These are phyloP conservation scores for Microbotryum intermedium DNA, from an alignment of 1,284 basidiomycete species.

Conservation along the genomic window DNA sequence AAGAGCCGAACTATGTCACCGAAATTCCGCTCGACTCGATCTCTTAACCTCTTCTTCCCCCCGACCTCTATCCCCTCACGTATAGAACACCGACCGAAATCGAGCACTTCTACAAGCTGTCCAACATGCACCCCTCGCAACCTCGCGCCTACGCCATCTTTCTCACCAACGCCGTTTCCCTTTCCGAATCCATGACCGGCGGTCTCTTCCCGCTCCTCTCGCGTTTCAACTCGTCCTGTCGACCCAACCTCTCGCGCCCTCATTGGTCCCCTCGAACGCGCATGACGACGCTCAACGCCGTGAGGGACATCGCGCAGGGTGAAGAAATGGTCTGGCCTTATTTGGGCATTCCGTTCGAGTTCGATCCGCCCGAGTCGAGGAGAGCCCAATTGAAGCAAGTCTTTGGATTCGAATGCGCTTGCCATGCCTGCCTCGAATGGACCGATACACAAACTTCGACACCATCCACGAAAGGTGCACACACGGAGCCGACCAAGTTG, in stretches of 20 bases:
- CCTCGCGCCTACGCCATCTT: slow-evolving; percentile 29
- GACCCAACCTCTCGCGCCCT: slow-evolving; percentile 27
- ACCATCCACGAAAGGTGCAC: background rate
- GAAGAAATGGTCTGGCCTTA: slow-evolving; percentile 28
- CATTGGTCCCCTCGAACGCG: slow-evolving; percentile 16
- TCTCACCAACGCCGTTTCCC: slow-evolving; percentile 30
- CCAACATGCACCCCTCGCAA: slow-evolving; percentile 27
- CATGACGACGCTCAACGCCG: slow-evolving; percentile 12
- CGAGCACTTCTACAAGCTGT: slow-evolving; percentile 18
- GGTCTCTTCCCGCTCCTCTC: slow-evolving; percentile 30
- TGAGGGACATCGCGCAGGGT: slow-evolving; percentile 23
- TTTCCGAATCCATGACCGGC: slow-evolving; percentile 5
- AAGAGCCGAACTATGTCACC: no score
- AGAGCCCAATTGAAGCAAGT: slow-evolving; percentile 27
- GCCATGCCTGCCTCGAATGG: slow-evolving; percentile 8
- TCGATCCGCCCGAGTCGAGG: slow-evolving; percentile 11
- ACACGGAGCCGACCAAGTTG: background rate
- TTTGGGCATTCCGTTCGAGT: slow-evolving; percentile 20
- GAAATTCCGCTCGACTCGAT: no score
- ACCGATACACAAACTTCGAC: no score
- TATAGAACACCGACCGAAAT: slow-evolving; percentile 17
- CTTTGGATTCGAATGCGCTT: slow-evolving; percentile 29
- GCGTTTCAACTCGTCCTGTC: slow-evolving; percentile 30
- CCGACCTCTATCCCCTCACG: background rate
- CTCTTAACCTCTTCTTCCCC: no score